Percentiles rank a stretch among this genome's conserved stretches.
Conservation (phyloP, 169 alveolate species). For the Plasmodium malariae region DNA sequence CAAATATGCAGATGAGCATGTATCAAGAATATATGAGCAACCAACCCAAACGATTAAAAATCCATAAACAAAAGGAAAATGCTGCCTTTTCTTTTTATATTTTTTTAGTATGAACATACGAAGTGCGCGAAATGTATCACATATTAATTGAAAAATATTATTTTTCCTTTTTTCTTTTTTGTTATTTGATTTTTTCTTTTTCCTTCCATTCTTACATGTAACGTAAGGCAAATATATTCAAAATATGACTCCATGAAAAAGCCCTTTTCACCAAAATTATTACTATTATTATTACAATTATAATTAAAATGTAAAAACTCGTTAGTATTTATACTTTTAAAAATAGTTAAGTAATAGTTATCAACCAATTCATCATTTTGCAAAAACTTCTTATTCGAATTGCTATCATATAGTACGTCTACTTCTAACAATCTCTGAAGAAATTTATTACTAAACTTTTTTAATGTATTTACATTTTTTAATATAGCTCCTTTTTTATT, state of each 20-base stretch:
- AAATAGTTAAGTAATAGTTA: slow-evolving; percentile 19
- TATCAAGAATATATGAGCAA: too few relatives aligned
- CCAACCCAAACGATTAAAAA: too few relatives aligned
- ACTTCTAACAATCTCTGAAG: background rate
- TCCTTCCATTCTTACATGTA: slow-evolving; percentile 39
- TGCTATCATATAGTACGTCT: background rate
- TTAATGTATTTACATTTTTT: slow-evolving; percentile 28
- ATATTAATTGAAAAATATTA: background rate
- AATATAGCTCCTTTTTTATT: slow-evolving; percentile 27
- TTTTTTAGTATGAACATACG: too few relatives aligned
- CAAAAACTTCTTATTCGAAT: background rate
- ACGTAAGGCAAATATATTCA: slow-evolving; percentile 27
- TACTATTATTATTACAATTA: too few relatives aligned
- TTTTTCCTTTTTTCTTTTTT: background rate
- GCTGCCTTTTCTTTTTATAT: too few relatives aligned
- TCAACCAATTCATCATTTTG: slow-evolving; percentile 11
- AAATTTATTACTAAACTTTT: slow-evolving; percentile 29
- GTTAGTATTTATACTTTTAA: slow-evolving; percentile 14
- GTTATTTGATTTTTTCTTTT: background rate
- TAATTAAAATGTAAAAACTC: background rate
- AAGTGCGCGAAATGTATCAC: too few relatives aligned
- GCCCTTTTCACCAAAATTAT: background rate
- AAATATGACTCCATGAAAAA: slow-evolving; percentile 19
- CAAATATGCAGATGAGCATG: too few relatives aligned
- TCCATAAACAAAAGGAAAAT: too few relatives aligned